Evolutionary conservation across 2,329 filamentous ascomycete species (phyloP), one percentile per base, ranked within the genome.

Genomic region (Orbilia blumenaviensis): DNA sequence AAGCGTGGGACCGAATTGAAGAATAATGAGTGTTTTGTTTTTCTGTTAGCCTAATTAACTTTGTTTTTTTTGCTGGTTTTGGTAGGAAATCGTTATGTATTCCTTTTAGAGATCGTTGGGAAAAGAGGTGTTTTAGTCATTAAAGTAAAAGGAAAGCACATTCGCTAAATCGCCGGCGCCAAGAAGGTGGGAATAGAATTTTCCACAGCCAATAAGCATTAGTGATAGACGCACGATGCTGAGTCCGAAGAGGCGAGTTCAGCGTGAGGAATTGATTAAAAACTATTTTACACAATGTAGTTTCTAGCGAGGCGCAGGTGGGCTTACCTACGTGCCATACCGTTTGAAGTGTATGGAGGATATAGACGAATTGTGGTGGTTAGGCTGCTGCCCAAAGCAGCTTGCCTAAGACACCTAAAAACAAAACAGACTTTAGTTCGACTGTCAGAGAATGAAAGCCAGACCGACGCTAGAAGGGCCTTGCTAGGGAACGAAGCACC

Each of bases 311-410:
- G 36, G 63, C 58, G 71, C 62, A 75, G 52, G 60, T 42, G 66
- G 58, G 61, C 54, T 64, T 48, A 50, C 61, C 34, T 25, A 44
- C n/a, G n/a, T n/a, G n/a, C n/a, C n/a, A n/a, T n/a, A n/a, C n/a
- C n/a, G n/a, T n/a, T 74, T 34, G 56, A 67, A 75, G 67, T 63
- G 36, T 36, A 29, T 63, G 58, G n/a, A 54, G 27, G 42, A 32
- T 0, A 23, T 23, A 67, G 36, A 68, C 71, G 48, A 67, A 27
- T 29, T 25, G 52, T 21, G 14, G 32, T 34, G 18, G 46, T 48
- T 67, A 75, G 71, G 71, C 71, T 75, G 56, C 71, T 75, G 56
- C 36, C 36, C 27, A 32, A 56, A 34, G 16, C 44, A 16, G 62
- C 32, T 44, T 44, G 46, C 44, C 46, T 66, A 42, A 42, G 62